Base-by-base conservation (phyloP, 495 filamentous ascomycete genomes). In the Lasiosphaeris hirsuta region DNA sequence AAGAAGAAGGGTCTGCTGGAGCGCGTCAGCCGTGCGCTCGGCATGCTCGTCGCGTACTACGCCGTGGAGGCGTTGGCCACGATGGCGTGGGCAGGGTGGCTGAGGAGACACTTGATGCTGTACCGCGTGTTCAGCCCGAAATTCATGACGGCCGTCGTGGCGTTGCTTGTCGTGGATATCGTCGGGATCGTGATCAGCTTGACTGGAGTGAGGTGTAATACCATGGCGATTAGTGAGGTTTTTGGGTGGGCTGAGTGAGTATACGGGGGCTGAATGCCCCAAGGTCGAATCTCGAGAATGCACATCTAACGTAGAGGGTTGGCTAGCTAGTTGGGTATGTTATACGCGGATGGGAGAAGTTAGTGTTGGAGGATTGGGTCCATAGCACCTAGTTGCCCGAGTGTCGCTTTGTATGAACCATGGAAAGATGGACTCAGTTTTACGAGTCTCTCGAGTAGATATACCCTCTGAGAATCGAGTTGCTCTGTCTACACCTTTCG, bases 91-190 rank as follows among this genome's bases (percentile, higher is more conserved):
- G 90, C 93, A 0, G 92, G 89, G 7, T 83, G 89, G 64, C 74
- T 99, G 50, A 76, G 95, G 38, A 80, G 94, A 48, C 94, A 99
- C 74, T 77, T 98, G 45, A 98, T 98, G 95, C 78, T 98, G 34
- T 97, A 93, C 72, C 84, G 95, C n/a, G 90, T 98, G 50, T 98
- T 98, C 63, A 85, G 77, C 69, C 94, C 94, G 35, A 70, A 91
- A 37, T 97, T 91, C 70, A 90, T 97, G 90, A 81, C 89, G 60
- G 90, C 88, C 2, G 88, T 88, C 0, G 75, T 77, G 1, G 84
- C 87, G 37, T 60, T 97, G 51, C 62, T 90, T 15, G 80, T 90
- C 11, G 85, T 94, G 10, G 94, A 97, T 62, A 54, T 94, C 1
- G 79, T 96, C 17, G 79, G 83, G 2, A 78, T 90, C 11, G 33